Conservation (phyloP, 352 stramenopile genomes). For the Pythium rhizo-oryzae region DNA sequence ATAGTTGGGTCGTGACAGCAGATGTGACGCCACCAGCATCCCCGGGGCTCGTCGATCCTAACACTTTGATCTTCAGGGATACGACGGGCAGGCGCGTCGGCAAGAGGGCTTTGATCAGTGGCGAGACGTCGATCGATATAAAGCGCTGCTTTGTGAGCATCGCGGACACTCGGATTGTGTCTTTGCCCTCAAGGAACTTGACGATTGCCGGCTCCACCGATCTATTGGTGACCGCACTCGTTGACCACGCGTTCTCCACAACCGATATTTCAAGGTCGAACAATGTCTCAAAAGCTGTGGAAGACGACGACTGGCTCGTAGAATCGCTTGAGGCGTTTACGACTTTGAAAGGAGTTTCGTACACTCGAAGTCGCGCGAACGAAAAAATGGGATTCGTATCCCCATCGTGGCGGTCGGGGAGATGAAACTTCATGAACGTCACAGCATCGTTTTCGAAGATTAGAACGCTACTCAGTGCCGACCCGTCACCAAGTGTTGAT, state of each 20-base stretch:
- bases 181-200: slow-evolving; percentile 25
- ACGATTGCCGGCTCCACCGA: slow-evolving; percentile 10
- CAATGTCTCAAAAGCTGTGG: slow-evolving; percentile 40
- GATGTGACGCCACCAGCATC: slow-evolving; percentile 27
- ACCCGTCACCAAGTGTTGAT: neutral
- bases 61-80: slow-evolving; percentile 56
- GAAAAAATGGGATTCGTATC: slow-evolving; percentile 44
- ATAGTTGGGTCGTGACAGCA: slow-evolving; percentile 46
- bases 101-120: slow-evolving; percentile 42
- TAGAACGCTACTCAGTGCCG: slow-evolving; percentile 45
- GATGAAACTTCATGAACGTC: slow-evolving; percentile 73
- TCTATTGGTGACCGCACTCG: slow-evolving; percentile 29
- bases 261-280: slow-evolving; percentile 52
- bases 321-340: slow-evolving; percentile 40
- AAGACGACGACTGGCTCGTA: slow-evolving; percentile 1
- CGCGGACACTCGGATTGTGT: slow-evolving; percentile 41
- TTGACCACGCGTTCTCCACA: slow-evolving; percentile 56
- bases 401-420: slow-evolving; percentile 52
- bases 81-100: slow-evolving; percentile 43
- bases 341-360: slow-evolving; percentile 72
- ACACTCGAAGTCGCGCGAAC: slow-evolving; percentile 38
- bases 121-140: slow-evolving; percentile 55
- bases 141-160: slow-evolving; percentile 51
- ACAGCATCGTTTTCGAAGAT: slow-evolving; percentile 45
- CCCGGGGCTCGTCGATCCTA: slow-evolving; percentile 29